Base-by-base conservation (phyloP, 306 rosid species). In the Clitoria ternatea region DNA sequence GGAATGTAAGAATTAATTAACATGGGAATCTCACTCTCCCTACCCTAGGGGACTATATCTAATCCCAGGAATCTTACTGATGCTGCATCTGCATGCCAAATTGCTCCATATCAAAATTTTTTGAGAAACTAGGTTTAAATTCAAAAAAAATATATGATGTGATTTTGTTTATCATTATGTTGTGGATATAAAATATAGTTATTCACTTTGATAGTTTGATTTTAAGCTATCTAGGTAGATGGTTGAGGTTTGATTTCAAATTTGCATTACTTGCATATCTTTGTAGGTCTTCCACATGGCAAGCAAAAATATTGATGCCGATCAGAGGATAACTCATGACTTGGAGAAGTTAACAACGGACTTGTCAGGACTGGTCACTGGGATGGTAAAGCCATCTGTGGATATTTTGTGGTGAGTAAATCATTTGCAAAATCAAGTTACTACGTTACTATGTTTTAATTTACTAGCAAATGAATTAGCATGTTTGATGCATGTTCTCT, bases 321-420 rank as follows among this genome's bases (percentile, higher is more conserved):
- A 91, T 81, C 97, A 91, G 79, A 88, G 97, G 74, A 39, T 91
- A 67, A 91, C 97, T 54, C 88, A 86, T 76, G 97, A 91, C 80
- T 83, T 88, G 74, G 97, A 88, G 70, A 91, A 91, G 86, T 80
- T 91, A 77, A 81, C 96, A 7, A 6, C 81, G 40, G 97, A 91
- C 66, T 81, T 91, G 70, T 86, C 97, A 29, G 96, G 97, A 50
- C 85, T 91, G 23, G 96, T 91, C 37, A 91, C 97, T 27, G 96
- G 97, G 77, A 81, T 91, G 97, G 92, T 91, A 71, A 91, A 91
- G 84, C 97, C 97, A 29, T 65, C 96, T 49, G 96, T 91, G 70
- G 97, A 91, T 77, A 91, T 91, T 73, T 78, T 91, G 35, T 91
- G 97, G 97, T 91, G 80, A 83, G 95, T 53, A 64, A 22, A 43